Base-by-base conservation (phyloP, 2,329 filamentous ascomycete species). In the Colletotrichum scovillei region DNA sequence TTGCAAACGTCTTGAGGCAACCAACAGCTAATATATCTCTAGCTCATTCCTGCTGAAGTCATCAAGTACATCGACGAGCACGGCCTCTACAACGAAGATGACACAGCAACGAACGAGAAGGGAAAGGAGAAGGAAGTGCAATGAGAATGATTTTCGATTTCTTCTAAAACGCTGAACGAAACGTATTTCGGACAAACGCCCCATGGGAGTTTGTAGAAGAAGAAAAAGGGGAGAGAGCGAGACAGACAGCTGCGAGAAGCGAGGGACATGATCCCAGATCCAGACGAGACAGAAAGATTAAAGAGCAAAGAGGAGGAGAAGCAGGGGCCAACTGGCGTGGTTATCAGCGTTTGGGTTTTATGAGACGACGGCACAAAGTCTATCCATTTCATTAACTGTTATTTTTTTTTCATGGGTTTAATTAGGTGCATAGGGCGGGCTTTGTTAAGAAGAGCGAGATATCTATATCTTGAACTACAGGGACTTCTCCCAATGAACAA, bases 41-140 rank as follows among this genome's bases (percentile, higher is more conserved):
- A 93, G 75, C 96, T 95, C 79, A 78, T 91, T 42, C 94, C 94
- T 0, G 90, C 92, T 55, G 90, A 91, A 4, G 94, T 96, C 60
- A 93, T 95, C 68, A 86, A 92, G 70, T 94, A 95, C 79, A 94
- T 95, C 74, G 88, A 92, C 70, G 86, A 93, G 75, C 88, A 94
- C 75, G 86, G 87, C 49, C 83, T 94, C 4, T 94, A 94, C 78
- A 85, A 88, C 71, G 90, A 92, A 55, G 72, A 74, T 28, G 70
- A 73, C 46, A 28, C 70, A 22, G 60, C 70, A 38, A 65, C 70
- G 56, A 73, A 70, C 14, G 70, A 73, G 8, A 65, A 65, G 67
- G 70, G 70, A 28, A 73, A 73, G 55, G 70, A 63, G 28, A 70
- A 73, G 67, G 70, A 73, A 49, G 60, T 24, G 24, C 60, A 73